Conservation (phyloP, 306 rosid genomes). For the Trifolium repens region DNA sequence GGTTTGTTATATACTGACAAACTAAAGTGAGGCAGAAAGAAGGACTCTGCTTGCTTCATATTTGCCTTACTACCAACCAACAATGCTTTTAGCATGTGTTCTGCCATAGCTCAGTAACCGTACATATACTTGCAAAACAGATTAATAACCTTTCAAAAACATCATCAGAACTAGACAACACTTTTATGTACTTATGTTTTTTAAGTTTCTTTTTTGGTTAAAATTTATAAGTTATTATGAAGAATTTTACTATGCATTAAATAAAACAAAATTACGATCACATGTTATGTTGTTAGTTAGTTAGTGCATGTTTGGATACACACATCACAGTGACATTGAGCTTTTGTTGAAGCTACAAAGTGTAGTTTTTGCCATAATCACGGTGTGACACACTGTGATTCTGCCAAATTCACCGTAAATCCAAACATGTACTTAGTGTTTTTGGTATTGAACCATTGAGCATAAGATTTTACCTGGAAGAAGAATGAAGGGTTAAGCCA, state of each 20-base stretch:
- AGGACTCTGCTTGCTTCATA: constrained; percentile 49
- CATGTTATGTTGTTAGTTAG: not conserved
- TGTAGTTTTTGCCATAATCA: not conserved
- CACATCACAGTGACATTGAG: not conserved
- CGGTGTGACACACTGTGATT: not conserved
- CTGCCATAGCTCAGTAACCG: constrained; percentile 50
- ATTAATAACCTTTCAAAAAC: constrained; percentile 36
- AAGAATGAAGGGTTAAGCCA: constrained; percentile 80
- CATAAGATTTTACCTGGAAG: constrained; percentile 67
- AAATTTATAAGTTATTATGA: constrained; percentile 4
- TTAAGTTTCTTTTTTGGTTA: constrained; percentile 2
- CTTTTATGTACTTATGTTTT: constrained; percentile 21
- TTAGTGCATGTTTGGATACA: not conserved
- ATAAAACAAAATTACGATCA: constrained; percentile 18
- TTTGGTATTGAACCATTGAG: constrained; percentile 14
- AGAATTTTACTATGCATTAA: not conserved
- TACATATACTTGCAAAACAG: constrained; percentile 35
- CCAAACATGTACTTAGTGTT: not conserved
- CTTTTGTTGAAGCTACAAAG: not conserved
- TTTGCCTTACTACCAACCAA: constrained; percentile 47
- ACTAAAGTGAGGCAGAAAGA: constrained; percentile 55
- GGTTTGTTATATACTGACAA: constrained; percentile 48
- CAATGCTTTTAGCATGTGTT: constrained; percentile 50
- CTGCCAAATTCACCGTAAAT: not conserved
- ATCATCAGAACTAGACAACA: not conserved